Evolutionary conservation across 2,329 filamentous ascomycete genomes (phyloP).

Genomic region (Fusarium longipes): DNA sequence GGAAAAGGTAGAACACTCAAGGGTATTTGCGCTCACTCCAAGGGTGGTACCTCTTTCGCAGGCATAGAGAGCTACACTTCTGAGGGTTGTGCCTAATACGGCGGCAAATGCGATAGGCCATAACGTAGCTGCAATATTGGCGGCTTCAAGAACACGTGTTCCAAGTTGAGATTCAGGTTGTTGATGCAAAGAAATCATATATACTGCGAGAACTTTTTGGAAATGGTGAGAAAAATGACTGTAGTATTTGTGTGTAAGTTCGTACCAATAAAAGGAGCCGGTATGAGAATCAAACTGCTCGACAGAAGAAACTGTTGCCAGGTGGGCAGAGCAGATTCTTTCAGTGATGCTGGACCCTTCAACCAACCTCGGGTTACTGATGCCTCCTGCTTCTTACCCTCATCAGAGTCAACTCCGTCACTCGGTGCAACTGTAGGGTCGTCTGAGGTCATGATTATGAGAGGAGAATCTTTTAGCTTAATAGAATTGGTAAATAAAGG

Average conservation of each 20-base stretch:
- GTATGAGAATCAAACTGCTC: background rate
- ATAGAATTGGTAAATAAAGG: background rate
- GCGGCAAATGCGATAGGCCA: conserved; percentile 1
- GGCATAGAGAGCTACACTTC: background rate
- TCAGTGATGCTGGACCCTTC: background rate
- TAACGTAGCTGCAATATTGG: background rate
- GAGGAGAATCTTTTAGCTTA: background rate
- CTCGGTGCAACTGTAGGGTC: background rate
- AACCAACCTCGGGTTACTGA: background rate
- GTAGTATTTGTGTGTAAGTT: background rate
- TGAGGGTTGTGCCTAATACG: background rate
- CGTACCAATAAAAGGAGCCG: background rate
- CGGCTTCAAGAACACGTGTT: background rate
- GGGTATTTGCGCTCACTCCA: background rate
- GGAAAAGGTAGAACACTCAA: background rate
- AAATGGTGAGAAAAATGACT: background rate
- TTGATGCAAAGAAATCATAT: background rate
- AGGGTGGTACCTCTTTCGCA: background rate
- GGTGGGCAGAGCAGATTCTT: background rate
- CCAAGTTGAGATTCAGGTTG: background rate
- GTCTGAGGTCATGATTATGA: background rate
- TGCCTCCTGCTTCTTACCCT: background rate
- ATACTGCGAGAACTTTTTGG: background rate
- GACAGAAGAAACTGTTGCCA: background rate
- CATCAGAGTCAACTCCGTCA: background rate